These are phyloP conservation scores for Mycena crocata DNA, from an alignment of 768 basidiomycete species.

Conservation along the genomic window DNA sequence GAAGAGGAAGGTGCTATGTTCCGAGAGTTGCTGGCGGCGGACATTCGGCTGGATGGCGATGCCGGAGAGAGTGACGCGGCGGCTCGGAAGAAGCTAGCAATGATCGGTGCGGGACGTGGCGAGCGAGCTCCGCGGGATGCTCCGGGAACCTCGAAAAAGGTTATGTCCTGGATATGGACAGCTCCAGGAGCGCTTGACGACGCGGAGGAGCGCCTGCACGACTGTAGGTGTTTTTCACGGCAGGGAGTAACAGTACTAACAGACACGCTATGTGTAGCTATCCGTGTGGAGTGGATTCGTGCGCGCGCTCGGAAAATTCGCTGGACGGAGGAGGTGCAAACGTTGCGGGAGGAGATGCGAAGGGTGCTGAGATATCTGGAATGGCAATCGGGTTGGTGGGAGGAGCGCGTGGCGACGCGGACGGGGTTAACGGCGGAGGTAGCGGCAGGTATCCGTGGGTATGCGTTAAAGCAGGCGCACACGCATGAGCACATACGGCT, in stretches of 20 bases:
- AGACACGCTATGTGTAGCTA: constrained; percentile 12
- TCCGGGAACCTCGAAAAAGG: background rate
- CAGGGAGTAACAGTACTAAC: background rate
- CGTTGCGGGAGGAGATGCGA: constrained; percentile 32
- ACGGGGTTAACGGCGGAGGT: background rate
- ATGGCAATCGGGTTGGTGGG: background rate
- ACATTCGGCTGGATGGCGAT: background rate
- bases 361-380: constrained; percentile 1
- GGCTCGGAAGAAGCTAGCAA: constrained; percentile 7
- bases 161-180: constrained; percentile 25
- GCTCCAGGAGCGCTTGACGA: constrained; percentile 1
- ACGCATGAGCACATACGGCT: background rate
- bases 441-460: background rate
- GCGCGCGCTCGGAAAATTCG: constrained; percentile 4
- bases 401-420: background rate
- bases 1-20: background rate
- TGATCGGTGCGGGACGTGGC: too few species aligned
- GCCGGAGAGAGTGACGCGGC: background rate
- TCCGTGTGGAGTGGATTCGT: constrained; percentile 29
- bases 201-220: background rate
- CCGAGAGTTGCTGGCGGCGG: background rate
- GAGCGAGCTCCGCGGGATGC: too few species aligned
- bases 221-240: background rate
- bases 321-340: constrained; percentile 32
- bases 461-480: background rate